These are phyloP conservation scores for Protomyces arabidopsidicola DNA, from an alignment of 1,139 yeast genomes.

Conservation along the genomic window DNA sequence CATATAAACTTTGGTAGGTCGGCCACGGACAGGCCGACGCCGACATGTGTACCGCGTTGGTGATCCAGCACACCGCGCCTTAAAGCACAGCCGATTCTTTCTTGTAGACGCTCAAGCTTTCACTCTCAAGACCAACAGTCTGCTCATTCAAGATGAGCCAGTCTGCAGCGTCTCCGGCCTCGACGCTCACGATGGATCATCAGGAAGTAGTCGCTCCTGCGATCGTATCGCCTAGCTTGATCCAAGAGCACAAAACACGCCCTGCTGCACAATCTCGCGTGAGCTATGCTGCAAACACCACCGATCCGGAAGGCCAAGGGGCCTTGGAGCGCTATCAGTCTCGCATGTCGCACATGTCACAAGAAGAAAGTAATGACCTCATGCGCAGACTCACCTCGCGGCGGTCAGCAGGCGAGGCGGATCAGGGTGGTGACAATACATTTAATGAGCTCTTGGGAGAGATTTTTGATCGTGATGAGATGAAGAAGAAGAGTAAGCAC, in stretches of 20 bases:
- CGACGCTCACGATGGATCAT: not conserved
- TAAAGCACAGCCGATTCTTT: too few species aligned
- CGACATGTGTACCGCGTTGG: too few species aligned
- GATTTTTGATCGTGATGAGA: conserved; percentile 19
- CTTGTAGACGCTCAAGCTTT: too few species aligned
- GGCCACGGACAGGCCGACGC: too few species aligned
- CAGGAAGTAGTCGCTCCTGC: not conserved
- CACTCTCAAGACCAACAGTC: too few species aligned
- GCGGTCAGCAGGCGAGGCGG: conserved; percentile 1
- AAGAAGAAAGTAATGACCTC: conserved; percentile 5
- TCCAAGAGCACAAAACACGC: not conserved
- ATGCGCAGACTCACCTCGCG: conserved; percentile 8
- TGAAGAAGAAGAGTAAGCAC: conserved; percentile 19
- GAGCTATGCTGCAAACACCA: not conserved
- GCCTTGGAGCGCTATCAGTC: conserved; percentile 1
- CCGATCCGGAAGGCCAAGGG: conserved; percentile 3
- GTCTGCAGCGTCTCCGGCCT: not conserved
- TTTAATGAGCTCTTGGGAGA: conserved; percentile 17
- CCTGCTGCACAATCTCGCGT: not conserved
- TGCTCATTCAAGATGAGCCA: not conserved
- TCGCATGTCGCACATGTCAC: conserved; percentile 9
- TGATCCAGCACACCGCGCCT: too few species aligned
- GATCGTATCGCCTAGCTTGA: not conserved
- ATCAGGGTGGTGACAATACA: conserved; percentile 1
- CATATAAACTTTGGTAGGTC: too few species aligned